Percentiles rank a stretch among this genome's conserved stretches.
Conservation (phyloP, 2,329 filamentous ascomycete species). For the Epichloe hybrida region DNA sequence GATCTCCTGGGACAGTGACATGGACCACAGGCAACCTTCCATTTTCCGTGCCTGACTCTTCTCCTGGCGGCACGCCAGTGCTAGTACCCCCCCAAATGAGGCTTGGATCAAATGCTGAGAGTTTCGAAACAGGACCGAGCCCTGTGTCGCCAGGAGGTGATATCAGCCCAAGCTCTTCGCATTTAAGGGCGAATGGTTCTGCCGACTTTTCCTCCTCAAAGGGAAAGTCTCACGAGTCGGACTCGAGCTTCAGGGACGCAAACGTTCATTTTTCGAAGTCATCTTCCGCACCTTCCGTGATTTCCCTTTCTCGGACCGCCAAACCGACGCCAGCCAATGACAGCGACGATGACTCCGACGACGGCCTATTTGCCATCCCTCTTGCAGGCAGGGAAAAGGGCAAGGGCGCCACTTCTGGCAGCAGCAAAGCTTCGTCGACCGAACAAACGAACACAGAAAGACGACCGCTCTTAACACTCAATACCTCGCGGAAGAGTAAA, state of each 20-base stretch:
- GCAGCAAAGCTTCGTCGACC: constrained; percentile 5
- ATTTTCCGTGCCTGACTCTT: constrained; percentile 65
- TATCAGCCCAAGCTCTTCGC: constrained; percentile 37
- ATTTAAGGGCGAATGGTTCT: constrained; percentile 12
- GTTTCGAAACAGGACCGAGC: constrained; percentile 30
- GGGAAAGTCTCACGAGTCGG: constrained; percentile 46
- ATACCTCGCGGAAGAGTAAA: constrained; percentile 48
- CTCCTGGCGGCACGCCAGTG: constrained; percentile 39
- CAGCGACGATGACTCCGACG: constrained; percentile 78
- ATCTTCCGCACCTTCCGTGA: constrained; percentile 24
- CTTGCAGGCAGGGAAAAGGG: constrained; percentile 35
- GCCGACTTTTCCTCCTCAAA: constrained; percentile 6
- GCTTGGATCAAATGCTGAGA: constrained; percentile 25
- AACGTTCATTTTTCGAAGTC: constrained; percentile 59
- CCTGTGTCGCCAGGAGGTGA: constrained; percentile 29
- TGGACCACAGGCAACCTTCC: constrained; percentile 42
- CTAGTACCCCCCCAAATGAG: constrained; percentile 7
- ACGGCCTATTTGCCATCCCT: constrained; percentile 72
- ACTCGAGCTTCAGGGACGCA: constrained; percentile 68
- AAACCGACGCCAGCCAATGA: constrained; percentile 34
- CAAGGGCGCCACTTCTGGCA: constrained; percentile 11
- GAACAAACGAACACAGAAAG: constrained; percentile 23
- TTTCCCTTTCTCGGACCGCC: constrained; percentile 19
- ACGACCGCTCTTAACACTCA: constrained; percentile 48
- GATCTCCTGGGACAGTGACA: constrained; percentile 35